phyloP scores from a whole-genome alignment of 148 eudicot genomes.

The Chenopodium suecicum region DNA sequence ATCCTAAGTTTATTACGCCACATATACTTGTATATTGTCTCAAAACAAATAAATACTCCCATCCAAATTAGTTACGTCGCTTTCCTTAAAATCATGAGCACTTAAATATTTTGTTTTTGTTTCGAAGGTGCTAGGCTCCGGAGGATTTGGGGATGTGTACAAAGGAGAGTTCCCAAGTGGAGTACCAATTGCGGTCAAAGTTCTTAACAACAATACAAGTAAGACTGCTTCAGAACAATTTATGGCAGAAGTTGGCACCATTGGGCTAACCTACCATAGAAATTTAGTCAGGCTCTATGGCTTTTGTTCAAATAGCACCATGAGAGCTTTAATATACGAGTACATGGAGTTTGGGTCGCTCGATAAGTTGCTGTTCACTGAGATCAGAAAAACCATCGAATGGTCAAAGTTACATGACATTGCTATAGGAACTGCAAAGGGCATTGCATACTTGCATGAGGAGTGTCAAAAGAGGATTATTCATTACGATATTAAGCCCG shows the following conservation, averaged over 20 bases:
- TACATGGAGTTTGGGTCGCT: slow-evolving; percentile 28
- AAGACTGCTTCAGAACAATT: slow-evolving; percentile 27
- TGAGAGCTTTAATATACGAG: slow-evolving; percentile 35
- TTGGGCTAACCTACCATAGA: slow-evolving; percentile 32
- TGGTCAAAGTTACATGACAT: slow-evolving; percentile 27
- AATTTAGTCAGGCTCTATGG: slow-evolving; percentile 32
- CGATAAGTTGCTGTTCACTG: slow-evolving; percentile 11
- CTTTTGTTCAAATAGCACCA: slow-evolving; percentile 25
- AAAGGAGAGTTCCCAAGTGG: slow-evolving; percentile 30
- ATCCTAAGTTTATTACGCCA: no score
- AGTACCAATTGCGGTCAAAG: slow-evolving; percentile 24
- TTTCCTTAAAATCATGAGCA: neutral
- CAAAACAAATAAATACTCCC: no score
- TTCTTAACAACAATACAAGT: slow-evolving; percentile 12
- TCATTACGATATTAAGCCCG: slow-evolving; percentile 36
- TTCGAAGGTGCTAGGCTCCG: slow-evolving; percentile 23
- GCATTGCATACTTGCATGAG: slow-evolving; percentile 27
- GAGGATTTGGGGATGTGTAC: slow-evolving; percentile 31
- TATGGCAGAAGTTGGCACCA: slow-evolving; percentile 35
- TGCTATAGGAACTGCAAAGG: slow-evolving; percentile 31
- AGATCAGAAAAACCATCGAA: neutral
- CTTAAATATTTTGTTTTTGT: neutral
- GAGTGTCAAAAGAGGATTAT: slow-evolving; percentile 29
- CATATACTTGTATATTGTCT: no score
- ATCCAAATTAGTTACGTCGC: no score